Evolutionary conservation across 257 asterid genomes (phyloP).

Genomic region (Solanum sejunctum): DNA sequence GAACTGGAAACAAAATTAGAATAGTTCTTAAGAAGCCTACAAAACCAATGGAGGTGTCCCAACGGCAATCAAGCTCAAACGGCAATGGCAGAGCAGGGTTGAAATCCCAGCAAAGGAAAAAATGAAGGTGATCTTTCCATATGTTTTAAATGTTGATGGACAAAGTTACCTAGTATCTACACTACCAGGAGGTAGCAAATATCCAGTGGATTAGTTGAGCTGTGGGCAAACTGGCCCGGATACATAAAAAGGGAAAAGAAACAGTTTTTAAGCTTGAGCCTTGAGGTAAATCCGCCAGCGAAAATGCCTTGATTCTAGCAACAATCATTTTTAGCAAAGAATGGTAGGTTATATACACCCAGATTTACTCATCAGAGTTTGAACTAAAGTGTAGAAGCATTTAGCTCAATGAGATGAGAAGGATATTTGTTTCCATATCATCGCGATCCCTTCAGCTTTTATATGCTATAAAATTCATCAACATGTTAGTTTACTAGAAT

Average conservation of each 20-base stretch:
- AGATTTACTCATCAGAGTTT: not conserved
- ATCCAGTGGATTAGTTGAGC: not conserved
- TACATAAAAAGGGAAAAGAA: not conserved
- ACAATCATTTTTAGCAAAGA: not conserved
- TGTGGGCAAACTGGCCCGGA: not conserved
- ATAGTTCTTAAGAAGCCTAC: not conserved
- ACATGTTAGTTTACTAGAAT: not conserved
- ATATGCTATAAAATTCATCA: not conserved
- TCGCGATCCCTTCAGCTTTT: not conserved
- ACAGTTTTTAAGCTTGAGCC: not conserved
- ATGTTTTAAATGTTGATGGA: not conserved
- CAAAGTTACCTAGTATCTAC: not conserved
- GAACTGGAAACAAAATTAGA: not conserved
- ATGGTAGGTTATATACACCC: not conserved
- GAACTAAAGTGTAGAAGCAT: not conserved
- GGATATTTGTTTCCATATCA: not conserved
- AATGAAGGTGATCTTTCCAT: not conserved
- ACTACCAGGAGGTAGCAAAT: not conserved
- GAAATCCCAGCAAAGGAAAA: not conserved
- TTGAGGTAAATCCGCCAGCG: not conserved
- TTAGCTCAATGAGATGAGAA: not conserved
- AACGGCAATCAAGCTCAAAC: not conserved
- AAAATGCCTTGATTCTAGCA: not conserved
- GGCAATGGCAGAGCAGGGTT: not conserved
- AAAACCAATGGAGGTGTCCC: not conserved